These are phyloP conservation scores for Arthrobotrys conoides DNA, from an alignment of 2,329 filamentous ascomycete genomes.

Conservation along the genomic window DNA sequence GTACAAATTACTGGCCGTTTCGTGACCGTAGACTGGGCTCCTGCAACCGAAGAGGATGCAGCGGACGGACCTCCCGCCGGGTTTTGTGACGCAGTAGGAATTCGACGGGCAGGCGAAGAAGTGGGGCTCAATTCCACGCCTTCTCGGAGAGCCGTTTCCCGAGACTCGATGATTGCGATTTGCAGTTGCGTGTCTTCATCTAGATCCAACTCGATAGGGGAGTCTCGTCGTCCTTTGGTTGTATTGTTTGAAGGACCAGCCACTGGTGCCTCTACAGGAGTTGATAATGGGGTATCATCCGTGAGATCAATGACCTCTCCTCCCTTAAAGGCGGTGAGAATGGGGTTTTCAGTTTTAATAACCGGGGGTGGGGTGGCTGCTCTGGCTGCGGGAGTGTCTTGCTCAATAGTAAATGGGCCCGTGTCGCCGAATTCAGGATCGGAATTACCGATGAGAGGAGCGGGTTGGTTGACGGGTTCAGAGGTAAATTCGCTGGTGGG, in stretches of 20 bases:
- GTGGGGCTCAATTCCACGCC: conserved; percentile 12
- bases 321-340: background rate
- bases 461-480: background rate
- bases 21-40: background rate
- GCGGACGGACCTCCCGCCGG: background rate
- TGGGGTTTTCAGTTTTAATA: conserved; percentile 6
- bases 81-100: background rate
- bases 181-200: conserved; percentile 9
- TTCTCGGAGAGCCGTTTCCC: conserved; percentile 14
- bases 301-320: conserved; percentile 62
- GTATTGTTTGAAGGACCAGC: background rate
- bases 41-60: background rate
- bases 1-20: background rate
- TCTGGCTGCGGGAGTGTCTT: background rate
- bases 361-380: background rate
- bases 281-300: conserved; percentile 37
- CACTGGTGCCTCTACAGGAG: background rate
- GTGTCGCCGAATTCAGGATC: conserved; percentile 2
- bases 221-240: background rate
- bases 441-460: background rate
- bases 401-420: conserved; percentile 1
- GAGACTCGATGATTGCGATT: conserved; percentile 29
- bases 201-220: conserved; percentile 5
- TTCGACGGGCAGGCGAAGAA: background rate
- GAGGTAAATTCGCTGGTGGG: background rate